Percentiles rank a stretch among this genome's conserved stretches.
phyloP scores from a whole-genome alignment of 2,329 filamentous ascomycete genomes.

The Colletotrichum cuscutae region DNA sequence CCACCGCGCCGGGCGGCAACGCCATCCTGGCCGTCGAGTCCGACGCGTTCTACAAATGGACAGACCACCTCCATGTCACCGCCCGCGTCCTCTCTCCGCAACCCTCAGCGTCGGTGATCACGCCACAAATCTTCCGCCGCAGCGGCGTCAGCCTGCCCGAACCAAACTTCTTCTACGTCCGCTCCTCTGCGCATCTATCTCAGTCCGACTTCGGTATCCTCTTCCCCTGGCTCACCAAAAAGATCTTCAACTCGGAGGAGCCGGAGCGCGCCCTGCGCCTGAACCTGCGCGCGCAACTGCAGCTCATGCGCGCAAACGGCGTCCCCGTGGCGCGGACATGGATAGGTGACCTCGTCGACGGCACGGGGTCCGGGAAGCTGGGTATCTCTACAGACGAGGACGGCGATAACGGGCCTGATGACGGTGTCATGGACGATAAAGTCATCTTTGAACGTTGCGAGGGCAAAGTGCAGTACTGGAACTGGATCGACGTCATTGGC shows the following conservation, averaged over 20 bases:
- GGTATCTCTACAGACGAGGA: conserved; percentile 13
- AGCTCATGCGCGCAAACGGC: conserved; percentile 61
- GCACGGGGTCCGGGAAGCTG: conserved; percentile 49
- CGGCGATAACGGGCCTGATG: conserved; percentile 39
- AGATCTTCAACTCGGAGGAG: conserved; percentile 65
- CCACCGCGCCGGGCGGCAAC: conserved; percentile 62
- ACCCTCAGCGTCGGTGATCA: conserved; percentile 55
- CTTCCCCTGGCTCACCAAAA: conserved; percentile 76
- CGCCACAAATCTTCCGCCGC: conserved; percentile 51
- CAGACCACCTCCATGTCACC: conserved; percentile 75
- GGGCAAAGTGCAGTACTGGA: conserved; percentile 58
- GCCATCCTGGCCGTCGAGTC: conserved; percentile 78
- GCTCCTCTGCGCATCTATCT: conserved; percentile 79
- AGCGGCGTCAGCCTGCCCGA: conserved; percentile 55
- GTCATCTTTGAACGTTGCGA: conserved; percentile 60
- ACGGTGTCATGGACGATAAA: conserved; percentile 58
- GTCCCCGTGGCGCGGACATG: conserved; percentile 62
- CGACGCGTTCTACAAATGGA: conserved; percentile 83
- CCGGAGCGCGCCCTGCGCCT: conserved; percentile 65
- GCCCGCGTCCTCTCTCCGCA: conserved; percentile 72
- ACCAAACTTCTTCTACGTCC: conserved; percentile 80
- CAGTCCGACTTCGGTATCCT: conserved; percentile 87
- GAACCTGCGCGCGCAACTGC: conserved; percentile 61
- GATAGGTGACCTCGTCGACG: conserved; percentile 61
- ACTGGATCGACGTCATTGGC: conserved; percentile 63